A percentile compares a stretch with the other conserved stretches of the same genome.
These are phyloP conservation scores for Glaciozyma antarctica DNA, from an alignment of 768 basidiomycete genomes.

Conservation along the genomic window DNA sequence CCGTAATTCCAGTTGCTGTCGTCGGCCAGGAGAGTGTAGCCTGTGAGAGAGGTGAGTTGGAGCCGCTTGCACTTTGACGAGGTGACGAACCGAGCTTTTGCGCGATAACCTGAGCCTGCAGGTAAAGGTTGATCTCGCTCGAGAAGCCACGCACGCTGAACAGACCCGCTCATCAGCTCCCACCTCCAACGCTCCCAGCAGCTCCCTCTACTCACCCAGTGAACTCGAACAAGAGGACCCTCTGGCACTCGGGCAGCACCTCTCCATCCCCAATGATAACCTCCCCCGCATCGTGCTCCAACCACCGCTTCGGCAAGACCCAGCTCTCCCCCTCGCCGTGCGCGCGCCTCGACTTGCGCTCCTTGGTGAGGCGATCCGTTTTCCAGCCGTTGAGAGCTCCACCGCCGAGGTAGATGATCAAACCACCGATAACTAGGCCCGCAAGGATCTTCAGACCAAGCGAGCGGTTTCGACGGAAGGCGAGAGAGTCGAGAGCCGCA, in stretches of 20 bases:
- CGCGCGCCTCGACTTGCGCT: not conserved
- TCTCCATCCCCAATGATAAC: conserved; percentile 4
- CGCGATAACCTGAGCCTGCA: conserved; percentile 16
- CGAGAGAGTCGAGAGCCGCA: too few relatives aligned
- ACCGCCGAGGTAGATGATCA: too few relatives aligned
- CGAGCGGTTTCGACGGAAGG: too few relatives aligned
- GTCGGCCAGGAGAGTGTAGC: conserved; percentile 29
- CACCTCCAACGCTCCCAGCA: not conserved
- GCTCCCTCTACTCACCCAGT: not conserved
- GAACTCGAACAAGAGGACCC: conserved; percentile 26
- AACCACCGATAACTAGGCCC: too few relatives aligned
- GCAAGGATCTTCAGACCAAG: too few relatives aligned
- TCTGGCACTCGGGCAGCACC: conserved; percentile 21
- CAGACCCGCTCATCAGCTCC: not conserved
- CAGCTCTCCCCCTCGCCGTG: conserved; percentile 11
- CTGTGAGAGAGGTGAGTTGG: not conserved
- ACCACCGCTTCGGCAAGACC: conserved; percentile 23
- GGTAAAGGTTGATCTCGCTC: conserved; percentile 21
- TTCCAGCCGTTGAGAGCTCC: too few relatives aligned
- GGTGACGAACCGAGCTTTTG: conserved; percentile 12
- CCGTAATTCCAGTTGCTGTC: conserved; percentile 27
- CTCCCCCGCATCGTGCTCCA: conserved; percentile 6
- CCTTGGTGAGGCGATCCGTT: not conserved
- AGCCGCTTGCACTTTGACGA: not conserved
- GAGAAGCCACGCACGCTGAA: conserved; percentile 19